A percentile compares a stretch with the other conserved stretches of the same genome.
Evolutionary conservation across 192 early-diverging fungal species (phyloP).

Genomic region (Backusella psychrophila): DNA sequence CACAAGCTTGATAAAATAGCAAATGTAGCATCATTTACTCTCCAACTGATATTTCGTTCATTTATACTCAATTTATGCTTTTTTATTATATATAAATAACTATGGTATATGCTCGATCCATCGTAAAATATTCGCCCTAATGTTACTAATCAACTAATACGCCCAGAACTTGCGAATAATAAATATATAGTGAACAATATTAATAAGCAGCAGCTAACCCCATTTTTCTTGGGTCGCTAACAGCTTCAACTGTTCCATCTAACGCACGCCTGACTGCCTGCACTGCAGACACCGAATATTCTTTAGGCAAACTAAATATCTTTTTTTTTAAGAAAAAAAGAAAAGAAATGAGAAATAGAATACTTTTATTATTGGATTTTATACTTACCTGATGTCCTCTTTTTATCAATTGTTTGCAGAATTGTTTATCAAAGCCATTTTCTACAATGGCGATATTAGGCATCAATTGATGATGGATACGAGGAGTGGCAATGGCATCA

Average conservation of each 20-base stretch:
- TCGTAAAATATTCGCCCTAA: too few species aligned
- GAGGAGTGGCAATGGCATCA: conserved; percentile 67
- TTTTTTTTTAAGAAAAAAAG: not conserved
- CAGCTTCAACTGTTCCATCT: conserved; percentile 22
- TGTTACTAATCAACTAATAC: too few species aligned
- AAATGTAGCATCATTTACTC: too few species aligned
- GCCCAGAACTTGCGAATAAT: not conserved
- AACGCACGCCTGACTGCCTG: conserved; percentile 21
- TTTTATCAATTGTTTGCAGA: conserved; percentile 20
- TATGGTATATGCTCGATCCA: too few species aligned
- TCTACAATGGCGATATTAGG: conserved; percentile 67
- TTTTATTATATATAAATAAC: too few species aligned
- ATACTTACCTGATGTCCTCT: conserved; percentile 34
- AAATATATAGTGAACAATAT: not conserved
- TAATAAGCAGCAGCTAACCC: conserved; percentile 31
- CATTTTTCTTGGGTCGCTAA: conserved; percentile 30
- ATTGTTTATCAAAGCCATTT: conserved; percentile 35
- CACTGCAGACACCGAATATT: conserved; percentile 25
- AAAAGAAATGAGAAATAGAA: not conserved
- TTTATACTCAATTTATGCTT: not conserved
- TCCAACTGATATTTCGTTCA: too few species aligned
- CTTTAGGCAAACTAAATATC: not conserved
- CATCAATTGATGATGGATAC: conserved; percentile 90
- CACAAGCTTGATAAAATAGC: too few species aligned
- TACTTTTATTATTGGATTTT: not conserved